Evolutionary conservation across 805 yeast species (phyloP), one percentile per base, ranked within the genome.

Genomic region (Nakazawaea siamensis): DNA sequence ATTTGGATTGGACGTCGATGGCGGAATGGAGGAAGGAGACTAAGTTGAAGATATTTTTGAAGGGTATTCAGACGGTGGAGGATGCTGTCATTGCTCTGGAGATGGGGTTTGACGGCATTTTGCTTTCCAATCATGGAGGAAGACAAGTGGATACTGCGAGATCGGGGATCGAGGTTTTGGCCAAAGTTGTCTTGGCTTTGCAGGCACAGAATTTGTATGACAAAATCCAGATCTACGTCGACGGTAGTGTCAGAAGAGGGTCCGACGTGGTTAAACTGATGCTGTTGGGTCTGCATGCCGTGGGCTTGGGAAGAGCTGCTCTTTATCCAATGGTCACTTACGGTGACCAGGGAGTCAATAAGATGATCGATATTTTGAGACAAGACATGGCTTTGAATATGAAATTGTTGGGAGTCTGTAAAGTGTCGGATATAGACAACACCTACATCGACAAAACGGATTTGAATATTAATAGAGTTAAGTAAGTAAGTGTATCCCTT

Each of bases 311-410:
- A 4, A 38, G 60, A 27, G 50, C 58, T 5, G 25, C 35, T 14
- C 37, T 39, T 10, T 18, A 38, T n/a, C 31, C 31, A 4, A 13
- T 18, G 17, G 31, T 28, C 23, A 28, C 31, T 7, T 28, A 42
- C 24, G 45, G 45, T 34, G n/a, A 53, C 41, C 42, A 24, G 13
- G 80, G 80, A 39, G 78, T 72, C 7, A 54, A 57, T 6, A 70
- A 59, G 43, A 70, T 73, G 0, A 60, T 68, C 28, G 67, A 68
- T 23, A 54, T 80, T 35, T 56, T 82, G 38, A 68, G 67, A 41
- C 77, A 73, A 36, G 90, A 81, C 49, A 42, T 81, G 16, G 68
- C 62, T 37, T 67, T 77, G 74, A 69, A 73, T 45, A 77, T 82
- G 87, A 65, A 83, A 39, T 57, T 82, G 27, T 50, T 82, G 20